Conservation (phyloP, 176 grass and related monocot species). For the Aegilops bicornis region DNA sequence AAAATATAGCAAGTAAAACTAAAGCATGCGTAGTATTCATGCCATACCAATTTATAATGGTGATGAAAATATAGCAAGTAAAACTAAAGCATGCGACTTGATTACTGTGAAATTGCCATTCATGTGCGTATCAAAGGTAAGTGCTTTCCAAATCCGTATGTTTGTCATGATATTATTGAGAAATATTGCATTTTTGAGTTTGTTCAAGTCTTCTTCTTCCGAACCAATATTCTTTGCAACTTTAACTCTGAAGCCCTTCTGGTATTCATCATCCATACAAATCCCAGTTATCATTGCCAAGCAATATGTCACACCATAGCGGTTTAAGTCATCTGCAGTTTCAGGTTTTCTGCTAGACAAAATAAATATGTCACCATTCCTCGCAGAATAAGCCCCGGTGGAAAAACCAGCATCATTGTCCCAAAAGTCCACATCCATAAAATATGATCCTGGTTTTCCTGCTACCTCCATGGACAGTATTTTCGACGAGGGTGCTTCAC, state of each 20-base stretch:
- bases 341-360: constrained; percentile 55
- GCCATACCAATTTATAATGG: not conserved
- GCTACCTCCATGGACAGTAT: constrained; percentile 47
- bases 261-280: constrained; percentile 34
- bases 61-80: not conserved
- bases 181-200: constrained; percentile 48
- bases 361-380: constrained; percentile 65
- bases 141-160: constrained; percentile 56
- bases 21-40: not conserved
- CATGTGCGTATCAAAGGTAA: constrained; percentile 21
- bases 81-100: constrained; percentile 5
- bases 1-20: not conserved
- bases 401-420: constrained; percentile 32
- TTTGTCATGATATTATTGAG: constrained; percentile 49
- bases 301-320: constrained; percentile 45
- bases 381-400: constrained; percentile 34
- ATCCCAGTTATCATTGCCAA: constrained; percentile 57
- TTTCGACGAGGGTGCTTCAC: constrained; percentile 44
- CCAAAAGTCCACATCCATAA: constrained; percentile 55
- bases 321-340: constrained; percentile 37
- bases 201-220: constrained; percentile 9
- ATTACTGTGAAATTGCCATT: constrained; percentile 65
- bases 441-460: constrained; percentile 20
- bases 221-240: constrained; percentile 21
- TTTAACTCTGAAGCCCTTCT: constrained; percentile 53